These are phyloP conservation scores for Coniochaeta hoffmannii DNA, from an alignment of 2,329 filamentous ascomycete genomes.

Conservation along the genomic window DNA sequence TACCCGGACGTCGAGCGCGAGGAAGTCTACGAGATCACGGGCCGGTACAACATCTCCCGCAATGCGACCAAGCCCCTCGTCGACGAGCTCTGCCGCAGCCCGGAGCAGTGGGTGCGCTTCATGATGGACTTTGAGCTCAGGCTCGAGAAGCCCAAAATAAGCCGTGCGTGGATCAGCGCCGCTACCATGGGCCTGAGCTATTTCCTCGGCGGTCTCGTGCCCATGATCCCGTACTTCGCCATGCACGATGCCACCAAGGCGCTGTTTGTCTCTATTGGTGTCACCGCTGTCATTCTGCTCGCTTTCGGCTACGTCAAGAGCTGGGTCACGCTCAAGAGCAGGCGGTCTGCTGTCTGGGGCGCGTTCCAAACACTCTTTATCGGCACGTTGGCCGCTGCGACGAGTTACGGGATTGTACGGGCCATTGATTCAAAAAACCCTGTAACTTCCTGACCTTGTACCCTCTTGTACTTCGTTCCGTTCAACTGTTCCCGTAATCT, in stretches of 20 bases:
- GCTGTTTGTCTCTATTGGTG: slow-evolving; percentile 50
- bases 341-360: neutral
- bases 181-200: slow-evolving; percentile 62
- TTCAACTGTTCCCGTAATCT: too few relatives aligned
- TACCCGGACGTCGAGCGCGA: slow-evolving; percentile 36
- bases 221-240: slow-evolving; percentile 63
- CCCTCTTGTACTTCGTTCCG: too few relatives aligned
- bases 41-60: slow-evolving; percentile 35
- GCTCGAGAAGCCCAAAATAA: slow-evolving; percentile 35
- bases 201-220: slow-evolving; percentile 63
- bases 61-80: slow-evolving; percentile 36
- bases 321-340: neutral
- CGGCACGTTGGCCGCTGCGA: neutral
- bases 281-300: slow-evolving; percentile 55
- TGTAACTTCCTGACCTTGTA: too few relatives aligned
- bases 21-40: slow-evolving; percentile 40
- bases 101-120: slow-evolving; percentile 45
- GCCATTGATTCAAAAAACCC: neutral
- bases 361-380: neutral
- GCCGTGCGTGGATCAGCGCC: slow-evolving; percentile 46
- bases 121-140: slow-evolving; percentile 49
- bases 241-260: slow-evolving; percentile 36
- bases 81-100: slow-evolving; percentile 38
- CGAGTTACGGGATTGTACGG: neutral
- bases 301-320: slow-evolving; percentile 59